Evolutionary conservation across 2,329 filamentous ascomycete species (phyloP).

Genomic region (Penicillium sp.): DNA sequence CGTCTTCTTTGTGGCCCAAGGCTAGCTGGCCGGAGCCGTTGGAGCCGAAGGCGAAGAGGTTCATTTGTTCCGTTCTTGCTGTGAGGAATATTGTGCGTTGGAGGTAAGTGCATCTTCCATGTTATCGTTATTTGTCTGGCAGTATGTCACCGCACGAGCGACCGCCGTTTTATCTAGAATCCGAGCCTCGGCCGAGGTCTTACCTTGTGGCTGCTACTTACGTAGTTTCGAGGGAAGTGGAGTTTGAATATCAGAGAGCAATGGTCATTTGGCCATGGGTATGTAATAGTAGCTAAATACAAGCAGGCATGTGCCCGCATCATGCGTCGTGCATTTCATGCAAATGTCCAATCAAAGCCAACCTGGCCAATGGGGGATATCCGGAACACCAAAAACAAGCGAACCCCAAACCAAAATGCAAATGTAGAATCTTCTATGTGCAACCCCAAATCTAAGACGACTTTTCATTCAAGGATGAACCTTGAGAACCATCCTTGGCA

Average conservation of each 20-base stretch:
- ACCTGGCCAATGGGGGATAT: constrained; percentile 8
- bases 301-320: constrained; percentile 6
- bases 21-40: constrained; percentile 75
- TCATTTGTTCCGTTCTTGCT: constrained; percentile 21
- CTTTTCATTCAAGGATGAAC: constrained; percentile 25
- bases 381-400: not conserved
- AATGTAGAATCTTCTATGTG: not conserved
- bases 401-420: not conserved
- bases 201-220: not conserved
- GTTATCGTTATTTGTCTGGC: not conserved
- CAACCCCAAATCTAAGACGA: not conserved
- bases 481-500: constrained; percentile 27
- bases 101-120: not conserved
- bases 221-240: not conserved
- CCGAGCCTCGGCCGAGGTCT: not conserved
- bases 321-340: constrained; percentile 18
- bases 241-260: not conserved
- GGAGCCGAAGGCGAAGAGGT: constrained; percentile 68
- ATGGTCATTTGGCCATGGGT: constrained; percentile 12
- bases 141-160: not conserved
- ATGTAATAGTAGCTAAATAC: constrained; percentile 20
- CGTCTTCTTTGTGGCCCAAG: constrained; percentile 68
- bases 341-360: constrained; percentile 6
- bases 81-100: not conserved
- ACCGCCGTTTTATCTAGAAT: not conserved